Base-by-base conservation (phyloP, 441 rosid genomes). In the Breynia disticha region DNA sequence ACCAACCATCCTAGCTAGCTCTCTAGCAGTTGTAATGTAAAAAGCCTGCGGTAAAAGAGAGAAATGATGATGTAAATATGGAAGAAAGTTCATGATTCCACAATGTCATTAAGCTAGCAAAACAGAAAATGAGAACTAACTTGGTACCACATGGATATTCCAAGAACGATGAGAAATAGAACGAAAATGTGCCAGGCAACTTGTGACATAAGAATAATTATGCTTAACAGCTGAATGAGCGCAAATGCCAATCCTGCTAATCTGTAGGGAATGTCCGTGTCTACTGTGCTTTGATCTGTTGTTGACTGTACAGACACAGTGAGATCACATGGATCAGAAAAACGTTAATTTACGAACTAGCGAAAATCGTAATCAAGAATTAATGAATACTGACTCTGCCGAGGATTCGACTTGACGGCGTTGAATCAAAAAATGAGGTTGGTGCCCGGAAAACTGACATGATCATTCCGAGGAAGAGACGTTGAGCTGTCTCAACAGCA, bases 1-100 rank as follows among this genome's bases (percentile, higher is more conserved):
- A 50, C 86, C 83, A 61, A 81, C 78, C 82, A 84, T 78, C 75
- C 88, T 76, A 19, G 88, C 87, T 52, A 84, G 67, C 63, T 84
- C 88, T 69, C 93, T 74, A 0, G 93, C 87, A 19, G 86, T 81
- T 35, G 78, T 61, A 45, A 76, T 78, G 63, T 81, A 79, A 59
- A 76, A 77, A 15, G 67, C 70, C 91, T 81, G 81, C 58, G 70
- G 32, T 24, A 24, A 2, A 13, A 42, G 35, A 37, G 43, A 12
- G 10, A 22, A 39, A 54, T 16, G 4, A 4, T 16, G 11, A 46
- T 46, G 0, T 44, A 12, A 9, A 46, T 15, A 11, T 13, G 32
- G 32, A 24, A 24, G 32, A 24, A 24, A 24, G 32, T 7, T 2
- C 32, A 24, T 24, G 7, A 24, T 24, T 24, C 7, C 7, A 24